A percentile compares a stretch with the other conserved stretches of the same genome.
These are phyloP conservation scores for Eragrostis curvula DNA, from an alignment of 176 grass and related monocot species.

Conservation along the genomic window DNA sequence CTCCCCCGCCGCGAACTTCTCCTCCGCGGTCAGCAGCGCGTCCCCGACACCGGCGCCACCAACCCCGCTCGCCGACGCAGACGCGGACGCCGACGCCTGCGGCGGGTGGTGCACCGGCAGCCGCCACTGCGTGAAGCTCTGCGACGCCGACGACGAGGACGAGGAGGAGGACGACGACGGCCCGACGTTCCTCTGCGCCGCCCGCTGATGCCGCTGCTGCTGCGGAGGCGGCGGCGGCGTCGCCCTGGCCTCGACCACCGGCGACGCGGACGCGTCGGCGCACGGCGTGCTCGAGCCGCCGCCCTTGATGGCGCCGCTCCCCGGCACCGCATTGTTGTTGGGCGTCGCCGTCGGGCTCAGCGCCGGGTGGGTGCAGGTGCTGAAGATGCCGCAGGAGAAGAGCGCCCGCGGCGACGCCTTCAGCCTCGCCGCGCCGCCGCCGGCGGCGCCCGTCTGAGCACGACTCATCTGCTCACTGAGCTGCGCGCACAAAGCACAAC, in stretches of 20 bases:
- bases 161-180: conserved; percentile 64
- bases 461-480: conserved; percentile 47
- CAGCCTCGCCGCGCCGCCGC: conserved; percentile 47
- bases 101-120: conserved; percentile 76
- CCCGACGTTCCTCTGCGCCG: conserved; percentile 20
- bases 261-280: conserved; percentile 40
- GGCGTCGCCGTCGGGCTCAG: conserved; percentile 66
- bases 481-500: neutral
- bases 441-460: conserved; percentile 29
- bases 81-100: conserved; percentile 33
- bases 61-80: neutral
- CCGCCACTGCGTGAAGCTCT: conserved; percentile 90
- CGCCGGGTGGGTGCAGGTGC: conserved; percentile 76
- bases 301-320: neutral
- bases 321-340: conserved; percentile 21
- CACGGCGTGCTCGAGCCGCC: conserved; percentile 3
- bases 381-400: conserved; percentile 84
- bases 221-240: conserved; percentile 5
- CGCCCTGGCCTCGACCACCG: neutral
- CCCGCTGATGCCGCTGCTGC: neutral
- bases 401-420: conserved; percentile 72
- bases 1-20: conserved; percentile 68
- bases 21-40: conserved; percentile 38
- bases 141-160: conserved; percentile 72
- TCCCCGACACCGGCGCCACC: neutral